These are phyloP conservation scores for Colletotrichum agaves DNA, from an alignment of 2,329 filamentous ascomycete species.

Conservation along the genomic window DNA sequence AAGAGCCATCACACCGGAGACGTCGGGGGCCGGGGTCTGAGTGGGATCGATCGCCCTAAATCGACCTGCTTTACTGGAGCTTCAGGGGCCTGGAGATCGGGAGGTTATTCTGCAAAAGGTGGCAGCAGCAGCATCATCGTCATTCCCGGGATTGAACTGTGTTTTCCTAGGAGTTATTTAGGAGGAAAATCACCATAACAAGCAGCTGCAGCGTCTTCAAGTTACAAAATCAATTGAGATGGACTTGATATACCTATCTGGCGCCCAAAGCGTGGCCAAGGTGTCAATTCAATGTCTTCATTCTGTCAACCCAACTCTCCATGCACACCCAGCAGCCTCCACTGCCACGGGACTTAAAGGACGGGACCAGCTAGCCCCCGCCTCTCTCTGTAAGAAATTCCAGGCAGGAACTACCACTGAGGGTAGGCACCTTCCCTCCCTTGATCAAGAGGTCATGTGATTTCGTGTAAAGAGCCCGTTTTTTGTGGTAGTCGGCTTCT, in stretches of 20 bases:
- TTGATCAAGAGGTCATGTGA: constrained; percentile 31
- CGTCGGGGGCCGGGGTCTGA: constrained; percentile 6
- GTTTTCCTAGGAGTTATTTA: not conserved
- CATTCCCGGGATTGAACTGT: too few species aligned
- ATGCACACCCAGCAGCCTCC: not conserved
- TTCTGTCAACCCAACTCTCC: not conserved
- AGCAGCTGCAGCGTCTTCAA: too few species aligned
- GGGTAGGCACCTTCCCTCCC: not conserved
- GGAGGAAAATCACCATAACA: not conserved
- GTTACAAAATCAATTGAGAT: not conserved
- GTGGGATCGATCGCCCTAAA: constrained; percentile 29
- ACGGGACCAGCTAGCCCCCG: constrained; percentile 3
- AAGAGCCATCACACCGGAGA: constrained; percentile 29
- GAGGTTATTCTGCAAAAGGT: not conserved
- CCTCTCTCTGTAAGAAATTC: not conserved
- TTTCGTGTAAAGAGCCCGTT: constrained; percentile 33
- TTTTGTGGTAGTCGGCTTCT: not conserved
- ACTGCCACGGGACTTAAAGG: not conserved
- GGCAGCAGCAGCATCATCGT: not conserved
- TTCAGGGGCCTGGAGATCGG: constrained; percentile 17
- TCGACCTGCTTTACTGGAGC: constrained; percentile 20
- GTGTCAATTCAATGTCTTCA: not conserved
- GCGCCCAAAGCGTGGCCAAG: too few species aligned
- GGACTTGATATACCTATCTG: too few species aligned
- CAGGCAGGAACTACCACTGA: constrained; percentile 14